phyloP scores from a whole-genome alignment of 257 asterid genomes.

The Solanum piurae region DNA sequence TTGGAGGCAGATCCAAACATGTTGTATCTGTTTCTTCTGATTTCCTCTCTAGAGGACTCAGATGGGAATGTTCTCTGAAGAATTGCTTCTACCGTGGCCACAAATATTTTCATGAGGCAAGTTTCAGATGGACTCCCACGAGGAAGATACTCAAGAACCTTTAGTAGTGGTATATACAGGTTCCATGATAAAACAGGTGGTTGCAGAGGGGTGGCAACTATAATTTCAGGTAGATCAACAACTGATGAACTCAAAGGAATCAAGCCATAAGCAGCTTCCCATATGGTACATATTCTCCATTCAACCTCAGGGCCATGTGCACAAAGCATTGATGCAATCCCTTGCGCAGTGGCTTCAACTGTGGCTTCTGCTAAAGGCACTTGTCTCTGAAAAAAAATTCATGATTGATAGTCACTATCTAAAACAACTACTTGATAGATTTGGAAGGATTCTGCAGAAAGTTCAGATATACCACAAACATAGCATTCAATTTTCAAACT shows the following conservation, averaged over 20 bases:
- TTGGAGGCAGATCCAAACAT: conserved; percentile 79
- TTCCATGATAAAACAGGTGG: conserved; percentile 94
- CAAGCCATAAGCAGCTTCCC: conserved; percentile 99
- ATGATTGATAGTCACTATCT: conserved; percentile 3
- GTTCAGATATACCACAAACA: not conserved
- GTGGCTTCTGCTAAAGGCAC: conserved; percentile 80
- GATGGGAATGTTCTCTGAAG: conserved; percentile 92
- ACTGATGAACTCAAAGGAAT: conserved; percentile 92
- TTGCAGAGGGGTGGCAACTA: conserved; percentile 91
- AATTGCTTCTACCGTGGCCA: conserved; percentile 94
- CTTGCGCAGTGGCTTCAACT: conserved; percentile 96
- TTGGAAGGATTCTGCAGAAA: not conserved
- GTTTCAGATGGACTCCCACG: conserved; percentile 98
- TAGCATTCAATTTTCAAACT: conserved; percentile 1
- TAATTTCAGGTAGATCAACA: conserved; percentile 93
- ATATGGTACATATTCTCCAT: conserved; percentile 97
- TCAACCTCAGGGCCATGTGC: conserved; percentile 99
- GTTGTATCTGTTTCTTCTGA: conserved; percentile 61
- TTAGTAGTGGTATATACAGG: conserved; percentile 85
- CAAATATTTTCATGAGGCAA: conserved; percentile 96
- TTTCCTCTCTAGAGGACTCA: conserved; percentile 71
- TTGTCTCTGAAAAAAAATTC: conserved; percentile 53
- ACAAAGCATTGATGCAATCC: conserved; percentile 99
- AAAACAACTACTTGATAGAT: not conserved
- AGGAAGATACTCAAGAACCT: conserved; percentile 96